Evolutionary conservation across 129 eudicot species (phyloP), one percentile per base, ranked within the genome.

Genomic region (Tagetes patula): DNA sequence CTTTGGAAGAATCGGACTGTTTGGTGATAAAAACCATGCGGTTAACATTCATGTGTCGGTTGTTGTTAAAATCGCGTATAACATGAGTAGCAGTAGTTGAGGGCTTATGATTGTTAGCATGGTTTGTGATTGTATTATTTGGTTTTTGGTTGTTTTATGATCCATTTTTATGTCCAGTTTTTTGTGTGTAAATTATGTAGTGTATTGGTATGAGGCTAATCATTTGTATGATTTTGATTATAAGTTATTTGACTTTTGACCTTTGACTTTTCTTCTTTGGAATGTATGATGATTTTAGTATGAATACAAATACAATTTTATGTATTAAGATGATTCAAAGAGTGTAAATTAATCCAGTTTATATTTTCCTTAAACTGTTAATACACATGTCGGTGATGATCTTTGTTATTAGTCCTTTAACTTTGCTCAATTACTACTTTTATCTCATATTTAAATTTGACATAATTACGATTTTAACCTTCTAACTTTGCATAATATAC

Each of bases 1-100:
- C 76, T 95, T 73, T 62, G 99, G 99, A 75, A 87, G 97, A 72
- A 95, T 95, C 5, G 97, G 97, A 31, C 85, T 95, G 40, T 91
- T 91, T 80, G 97, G 99, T 1, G 84, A 80, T 59, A 80, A 75
- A 59, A 95, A 92, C 38, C 99, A 91, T 68, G 74, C 74, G 46
- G 81, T 84, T 12, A 95, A 87, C 73, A 80, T 95, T 70, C 97
- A 96, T 42, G 10, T 95, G 53, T 91, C 99, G 3, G 88, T 95
- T 27, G 71, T 95, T 12, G 80, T 79, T 34, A 95, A 95, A 79
- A 67, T 72, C 12, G 62, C 52, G 5, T 85, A 86, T 79, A 86
- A 86, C 85, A 74, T 42, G 9, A 84, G 86, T 67, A 84, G 85
- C 56, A 75, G 72, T 70, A 81, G 82, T 67, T 83, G 80, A 82